Conservation (phyloP, 2,329 filamentous ascomycete genomes). For the Trichoderma simmonsii region DNA sequence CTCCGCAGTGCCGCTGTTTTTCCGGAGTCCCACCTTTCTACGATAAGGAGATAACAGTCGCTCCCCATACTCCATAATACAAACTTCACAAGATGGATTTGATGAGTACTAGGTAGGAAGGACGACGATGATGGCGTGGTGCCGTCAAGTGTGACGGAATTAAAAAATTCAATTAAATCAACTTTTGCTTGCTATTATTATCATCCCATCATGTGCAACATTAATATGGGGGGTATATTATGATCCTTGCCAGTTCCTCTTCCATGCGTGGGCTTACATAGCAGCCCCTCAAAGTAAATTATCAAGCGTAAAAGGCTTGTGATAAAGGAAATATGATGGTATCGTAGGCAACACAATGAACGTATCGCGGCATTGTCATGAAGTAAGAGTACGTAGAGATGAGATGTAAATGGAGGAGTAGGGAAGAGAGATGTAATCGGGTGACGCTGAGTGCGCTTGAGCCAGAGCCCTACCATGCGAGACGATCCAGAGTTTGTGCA, state of each 20-base stretch:
- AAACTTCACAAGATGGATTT: not conserved
- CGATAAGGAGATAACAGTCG: not conserved
- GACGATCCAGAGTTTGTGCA: not conserved
- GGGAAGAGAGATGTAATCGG: not conserved
- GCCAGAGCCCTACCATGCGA: not conserved
- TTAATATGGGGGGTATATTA: constrained; percentile 5
- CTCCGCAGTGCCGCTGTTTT: not conserved
- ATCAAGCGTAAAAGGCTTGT: not conserved
- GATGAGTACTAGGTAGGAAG: not conserved
- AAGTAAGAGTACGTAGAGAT: not conserved
- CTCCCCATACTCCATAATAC: not conserved
- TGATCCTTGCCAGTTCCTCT: constrained; percentile 3
- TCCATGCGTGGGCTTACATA: not conserved
- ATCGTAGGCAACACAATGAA: not conserved
- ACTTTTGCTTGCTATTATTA: not conserved
- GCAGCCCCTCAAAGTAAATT: not conserved
- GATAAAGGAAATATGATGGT: not conserved
- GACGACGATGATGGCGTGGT: not conserved
- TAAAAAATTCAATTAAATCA: not conserved
- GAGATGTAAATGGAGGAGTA: not conserved
- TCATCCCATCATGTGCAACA: not conserved
- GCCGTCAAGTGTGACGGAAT: not conserved
- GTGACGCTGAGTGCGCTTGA: not conserved
- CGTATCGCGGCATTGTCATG: not conserved
- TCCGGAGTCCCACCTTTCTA: not conserved